Evolutionary conservation across 441 rosid genomes (phyloP).

Genomic region (Eutrema salsugineum): DNA sequence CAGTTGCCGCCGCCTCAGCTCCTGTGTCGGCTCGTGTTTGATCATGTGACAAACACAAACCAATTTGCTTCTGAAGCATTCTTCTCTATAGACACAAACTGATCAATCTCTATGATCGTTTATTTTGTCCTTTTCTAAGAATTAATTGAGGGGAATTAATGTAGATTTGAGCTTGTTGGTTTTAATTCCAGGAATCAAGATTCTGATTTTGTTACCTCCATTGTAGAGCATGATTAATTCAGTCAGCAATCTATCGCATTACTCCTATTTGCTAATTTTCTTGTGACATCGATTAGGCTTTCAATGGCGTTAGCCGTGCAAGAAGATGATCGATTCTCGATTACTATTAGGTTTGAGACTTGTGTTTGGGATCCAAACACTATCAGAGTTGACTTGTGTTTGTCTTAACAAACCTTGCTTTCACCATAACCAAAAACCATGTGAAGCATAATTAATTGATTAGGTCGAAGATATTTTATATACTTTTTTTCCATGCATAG

Average conservation of each 20-base stretch:
- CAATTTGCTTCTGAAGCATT: background rate
- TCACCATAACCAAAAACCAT: background rate
- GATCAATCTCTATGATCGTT: background rate
- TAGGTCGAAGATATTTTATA: too few species aligned
- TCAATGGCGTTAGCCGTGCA: background rate
- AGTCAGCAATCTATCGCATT: background rate
- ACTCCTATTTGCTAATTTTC: background rate
- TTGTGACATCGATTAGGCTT: background rate
- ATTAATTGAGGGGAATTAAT: background rate
- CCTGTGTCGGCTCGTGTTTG: constrained; percentile 44
- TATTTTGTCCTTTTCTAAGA: background rate
- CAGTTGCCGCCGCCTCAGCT: constrained; percentile 49
- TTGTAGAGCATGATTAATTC: constrained; percentile 4
- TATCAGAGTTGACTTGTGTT: background rate
- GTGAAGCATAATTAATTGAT: background rate
- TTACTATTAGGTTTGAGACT: background rate
- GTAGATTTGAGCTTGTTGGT: constrained; percentile 10
- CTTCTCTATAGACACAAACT: background rate
- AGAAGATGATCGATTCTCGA: background rate
- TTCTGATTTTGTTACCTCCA: background rate
- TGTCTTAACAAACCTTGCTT: too few species aligned
- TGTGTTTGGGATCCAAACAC: background rate
- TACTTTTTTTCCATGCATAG: background rate
- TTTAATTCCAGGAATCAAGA: background rate
- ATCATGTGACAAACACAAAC: background rate